A percentile compares a stretch with the other conserved stretches of the same genome.
Conservation (phyloP, 129 eudicot genomes). For the Centella asiatica region DNA sequence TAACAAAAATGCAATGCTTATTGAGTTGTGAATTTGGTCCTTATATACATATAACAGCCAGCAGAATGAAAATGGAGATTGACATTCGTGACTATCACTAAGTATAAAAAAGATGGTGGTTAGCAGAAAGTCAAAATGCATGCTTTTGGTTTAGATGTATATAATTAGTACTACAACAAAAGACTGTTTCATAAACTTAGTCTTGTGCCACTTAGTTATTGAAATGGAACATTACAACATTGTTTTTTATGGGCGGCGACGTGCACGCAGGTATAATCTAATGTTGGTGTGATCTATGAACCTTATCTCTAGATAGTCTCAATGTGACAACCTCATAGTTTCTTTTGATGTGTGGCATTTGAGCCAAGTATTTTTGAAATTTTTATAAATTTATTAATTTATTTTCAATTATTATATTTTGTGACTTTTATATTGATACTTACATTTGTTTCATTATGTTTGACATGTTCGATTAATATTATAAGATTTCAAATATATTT, state of each 20-base stretch:
- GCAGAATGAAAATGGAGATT: constrained; percentile 10
- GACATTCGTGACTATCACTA: constrained; percentile 59
- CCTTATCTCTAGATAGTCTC: too few species aligned
- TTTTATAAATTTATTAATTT: too few species aligned
- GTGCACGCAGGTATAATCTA: constrained; percentile 33
- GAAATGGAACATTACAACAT: background rate
- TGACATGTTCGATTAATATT: too few species aligned
- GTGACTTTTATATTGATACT: too few species aligned
- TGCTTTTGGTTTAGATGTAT: background rate
- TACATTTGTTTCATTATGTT: too few species aligned
- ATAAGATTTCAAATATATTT: too few species aligned
- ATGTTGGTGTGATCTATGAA: too few species aligned
- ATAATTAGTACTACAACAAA: background rate
- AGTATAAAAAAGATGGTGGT: constrained; percentile 1
- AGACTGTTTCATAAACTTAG: constrained; percentile 3
- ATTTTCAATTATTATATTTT: too few species aligned
- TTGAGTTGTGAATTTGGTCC: constrained; percentile 3
- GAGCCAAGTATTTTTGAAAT: too few species aligned
- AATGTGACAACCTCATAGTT: too few species aligned
- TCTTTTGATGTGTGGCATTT: too few species aligned
- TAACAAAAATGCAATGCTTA: background rate
- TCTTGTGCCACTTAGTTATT: constrained; percentile 15
- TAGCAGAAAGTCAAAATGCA: constrained; percentile 3
- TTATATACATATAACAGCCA: constrained; percentile 22
- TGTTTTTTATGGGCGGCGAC: constrained; percentile 15